Evolutionary conservation across 2,329 filamentous ascomycete genomes (phyloP), one percentile per base, ranked within the genome.

Genomic region (Curvularia sp.): DNA sequence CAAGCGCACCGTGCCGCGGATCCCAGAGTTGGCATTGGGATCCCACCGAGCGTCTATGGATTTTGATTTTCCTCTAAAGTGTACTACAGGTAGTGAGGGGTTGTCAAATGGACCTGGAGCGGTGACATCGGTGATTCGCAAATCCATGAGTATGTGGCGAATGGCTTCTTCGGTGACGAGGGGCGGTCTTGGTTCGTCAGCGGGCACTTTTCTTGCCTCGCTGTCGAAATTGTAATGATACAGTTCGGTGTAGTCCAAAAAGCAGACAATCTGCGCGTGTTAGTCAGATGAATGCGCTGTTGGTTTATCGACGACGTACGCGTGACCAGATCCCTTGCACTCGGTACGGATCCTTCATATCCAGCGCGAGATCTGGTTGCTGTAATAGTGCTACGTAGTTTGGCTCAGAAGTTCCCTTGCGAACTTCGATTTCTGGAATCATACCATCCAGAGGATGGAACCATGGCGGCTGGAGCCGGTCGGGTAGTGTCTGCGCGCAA

Each of bases 211-310:
- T 5, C 63, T 47, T 6, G 80, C 75, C 7, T 74, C 75, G 1
- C 73, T 65, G n/a, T 78, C 78, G 69, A 92, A 92, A 71, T 93
- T 93, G 79, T 87, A 92, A 19, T 79, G 78, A 73, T 88, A 89
- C 34, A 93, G 86, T 71, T 93, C 89, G 45, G 61, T 70, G 42
- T 65, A 67, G 74, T 79, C 78, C 50, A 81, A 65, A 56, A 81
- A 81, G 55, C 78, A 80, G 3, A 82, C 79, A 42, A 81, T 75
- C 77, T 79, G 48, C 2, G 23, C 23, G 36, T 55, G 46, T 71
- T 54, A 71, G 65, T 48, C 25, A 23, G 13, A 47, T 39, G 4
- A 8, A 23, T 48, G n/a, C 18, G n/a, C 19, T 34, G 9, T 1
- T 1, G 19, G 1, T 15, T 6, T 10, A 10, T 39, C 5, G 7